Evolutionary conservation across 768 basidiomycete genomes (phyloP), one percentile per base, ranked within the genome.

Genomic region (Termitomyces sp.): DNA sequence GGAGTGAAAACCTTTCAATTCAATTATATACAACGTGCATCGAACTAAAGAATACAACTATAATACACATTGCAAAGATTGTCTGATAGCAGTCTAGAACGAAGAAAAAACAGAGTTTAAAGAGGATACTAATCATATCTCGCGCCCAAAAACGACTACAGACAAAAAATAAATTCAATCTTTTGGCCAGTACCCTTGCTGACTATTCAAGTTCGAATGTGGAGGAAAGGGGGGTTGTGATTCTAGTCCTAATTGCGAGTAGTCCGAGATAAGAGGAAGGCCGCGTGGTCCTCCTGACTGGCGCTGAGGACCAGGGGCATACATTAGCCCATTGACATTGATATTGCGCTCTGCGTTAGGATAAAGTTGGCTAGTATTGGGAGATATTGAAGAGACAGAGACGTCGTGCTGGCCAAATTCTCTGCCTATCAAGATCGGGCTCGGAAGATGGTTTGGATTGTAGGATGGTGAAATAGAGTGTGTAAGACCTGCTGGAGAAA

Each of bases 391-490:
- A 17, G 75, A 69, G 14, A 70, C 62, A 3, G 68, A 55, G 56
- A 64, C 68, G 9, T 60, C 50, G n/a, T 69, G 63, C 46, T 66
- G 66, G 42, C 67, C 67, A 29, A 67, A 70, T 3, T 69, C 69
- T 46, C 66, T 62, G 6, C 52, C 55, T 25, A 57, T 59, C 50
- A 63, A 45, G 20, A 50, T 48, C 14, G 48, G 62, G 40, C 55
- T 61, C 54, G 63, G 64, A 72, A 82, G 38, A 69, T 73, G 53
- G 71, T 69, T 36, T 69, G 60, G 46, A 32, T 38, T 59, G 60
- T 64, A 65, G 17, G 73, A 67, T 25, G 74, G 71, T 6, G 65
- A 55, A 2, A 63, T 51, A n/a, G 65, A 48, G 47, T 66, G 57
- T 4, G 60, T 61, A 53, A 55, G 66, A 29, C 65, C 65, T 56